phyloP scores from a whole-genome alignment of 2,329 filamentous ascomycete genomes.

The Xylogone sp. region DNA sequence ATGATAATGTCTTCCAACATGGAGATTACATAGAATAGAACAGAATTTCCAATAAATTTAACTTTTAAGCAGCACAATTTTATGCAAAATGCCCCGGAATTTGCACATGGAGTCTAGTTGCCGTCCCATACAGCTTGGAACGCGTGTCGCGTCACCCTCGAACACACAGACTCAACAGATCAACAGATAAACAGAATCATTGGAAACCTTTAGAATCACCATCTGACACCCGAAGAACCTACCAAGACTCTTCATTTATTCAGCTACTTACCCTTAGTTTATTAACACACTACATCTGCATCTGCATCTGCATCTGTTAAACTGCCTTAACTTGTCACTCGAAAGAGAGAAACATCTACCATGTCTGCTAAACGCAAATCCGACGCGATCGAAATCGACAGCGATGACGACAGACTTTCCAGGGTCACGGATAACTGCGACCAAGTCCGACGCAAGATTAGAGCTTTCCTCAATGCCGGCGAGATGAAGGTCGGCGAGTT shows the following conservation, averaged over 20 bases:
- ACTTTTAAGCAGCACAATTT: too few species aligned
- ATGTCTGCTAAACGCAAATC: conserved; percentile 11
- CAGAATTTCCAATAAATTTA: too few species aligned
- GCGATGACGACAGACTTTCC: conserved; percentile 10
- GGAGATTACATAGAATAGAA: too few species aligned
- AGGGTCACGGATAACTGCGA: conserved; percentile 22
- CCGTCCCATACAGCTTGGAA: not conserved
- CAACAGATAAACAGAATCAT: not conserved
- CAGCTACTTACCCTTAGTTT: not conserved
- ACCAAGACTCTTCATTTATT: not conserved
- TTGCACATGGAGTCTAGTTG: not conserved
- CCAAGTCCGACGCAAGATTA: conserved; percentile 37
- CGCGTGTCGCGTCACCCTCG: not conserved
- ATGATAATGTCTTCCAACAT: too few species aligned
- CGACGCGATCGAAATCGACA: conserved; percentile 9
- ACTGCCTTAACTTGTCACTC: not conserved
- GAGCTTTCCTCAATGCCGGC: conserved; percentile 33
- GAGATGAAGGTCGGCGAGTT: conserved; percentile 43
- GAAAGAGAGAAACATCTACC: not conserved
- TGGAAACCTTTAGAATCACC: not conserved
- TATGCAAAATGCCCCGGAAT: not conserved
- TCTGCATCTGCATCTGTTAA: too few species aligned
- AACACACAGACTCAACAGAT: too few species aligned
- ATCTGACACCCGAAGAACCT: not conserved
- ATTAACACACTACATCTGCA: not conserved